phyloP scores from a whole-genome alignment of 2,329 filamentous ascomycete genomes.

The Pseudodiploospora longispora region DNA sequence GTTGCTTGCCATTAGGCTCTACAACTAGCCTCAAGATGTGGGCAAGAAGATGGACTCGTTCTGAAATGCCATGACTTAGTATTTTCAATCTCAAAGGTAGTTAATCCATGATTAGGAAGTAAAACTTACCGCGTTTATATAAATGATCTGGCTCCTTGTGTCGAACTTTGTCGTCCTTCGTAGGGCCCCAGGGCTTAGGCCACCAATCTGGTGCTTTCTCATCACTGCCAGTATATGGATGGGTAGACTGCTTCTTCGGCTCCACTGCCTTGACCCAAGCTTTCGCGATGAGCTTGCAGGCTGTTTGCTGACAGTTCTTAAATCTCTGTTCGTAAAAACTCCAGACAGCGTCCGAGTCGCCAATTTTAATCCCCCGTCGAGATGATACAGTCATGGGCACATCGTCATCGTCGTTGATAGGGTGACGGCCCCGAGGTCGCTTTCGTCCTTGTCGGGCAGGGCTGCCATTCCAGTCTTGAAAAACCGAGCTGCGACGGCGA shows the following conservation, averaged over 20 bases:
- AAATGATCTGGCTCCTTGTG: constrained; percentile 71
- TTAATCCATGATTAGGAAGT: neutral
- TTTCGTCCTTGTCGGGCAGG: constrained; percentile 21
- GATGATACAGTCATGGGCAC: constrained; percentile 29
- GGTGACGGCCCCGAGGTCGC: constrained; percentile 27
- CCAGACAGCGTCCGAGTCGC: constrained; percentile 46
- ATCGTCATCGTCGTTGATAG: constrained; percentile 32
- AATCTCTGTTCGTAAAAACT: constrained; percentile 55
- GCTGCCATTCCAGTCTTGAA: constrained; percentile 23
- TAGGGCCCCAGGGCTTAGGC: constrained; percentile 47
- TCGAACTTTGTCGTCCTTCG: constrained; percentile 46
- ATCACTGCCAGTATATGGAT: constrained; percentile 62
- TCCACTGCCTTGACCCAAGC: constrained; percentile 69
- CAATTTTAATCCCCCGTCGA: constrained; percentile 42
- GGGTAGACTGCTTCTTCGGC: constrained; percentile 68
- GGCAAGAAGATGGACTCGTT: constrained; percentile 49
- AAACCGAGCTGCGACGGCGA: constrained; percentile 22
- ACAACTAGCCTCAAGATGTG: constrained; percentile 54
- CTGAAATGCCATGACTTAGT: constrained; percentile 24
- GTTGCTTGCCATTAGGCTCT: constrained; percentile 40
- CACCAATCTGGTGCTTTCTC: constrained; percentile 59
- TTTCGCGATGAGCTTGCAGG: constrained; percentile 66
- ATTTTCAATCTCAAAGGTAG: neutral
- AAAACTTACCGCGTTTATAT: constrained; percentile 52
- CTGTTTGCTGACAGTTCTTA: constrained; percentile 59